Evolutionary conservation across 2,329 filamentous ascomycete genomes (phyloP).

Genomic region (Hypoxylon rubiginosum): DNA sequence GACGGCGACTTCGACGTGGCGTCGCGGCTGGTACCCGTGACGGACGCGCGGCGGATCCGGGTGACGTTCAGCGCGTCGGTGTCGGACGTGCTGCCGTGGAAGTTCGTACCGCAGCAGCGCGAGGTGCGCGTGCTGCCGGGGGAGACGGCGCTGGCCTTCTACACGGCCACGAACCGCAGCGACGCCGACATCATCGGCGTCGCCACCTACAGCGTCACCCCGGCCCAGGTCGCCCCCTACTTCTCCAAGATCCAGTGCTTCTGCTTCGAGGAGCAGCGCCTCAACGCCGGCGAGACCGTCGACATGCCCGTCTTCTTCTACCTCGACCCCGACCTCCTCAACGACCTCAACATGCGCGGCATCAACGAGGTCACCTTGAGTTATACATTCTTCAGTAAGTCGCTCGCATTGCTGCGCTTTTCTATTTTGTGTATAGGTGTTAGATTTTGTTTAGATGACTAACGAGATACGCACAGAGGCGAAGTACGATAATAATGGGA

Average conservation of each 20-base stretch:
- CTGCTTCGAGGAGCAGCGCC: constrained; percentile 96
- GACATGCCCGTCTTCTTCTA: constrained; percentile 99
- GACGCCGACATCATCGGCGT: constrained; percentile 96
- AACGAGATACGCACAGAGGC: constrained; percentile 70
- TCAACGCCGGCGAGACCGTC: constrained; percentile 95
- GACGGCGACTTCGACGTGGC: constrained; percentile 70
- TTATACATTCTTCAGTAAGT: constrained; percentile 98
- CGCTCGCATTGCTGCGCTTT: constrained; percentile 40
- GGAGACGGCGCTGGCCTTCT: constrained; percentile 97
- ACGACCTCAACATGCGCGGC: constrained; percentile 91
- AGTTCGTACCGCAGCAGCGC: constrained; percentile 95
- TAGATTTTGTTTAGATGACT: constrained; percentile 11
- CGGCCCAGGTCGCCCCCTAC: constrained; percentile 94
- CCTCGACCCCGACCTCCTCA: constrained; percentile 93
- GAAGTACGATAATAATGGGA: constrained; percentile 85
- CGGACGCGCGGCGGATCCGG: constrained; percentile 83
- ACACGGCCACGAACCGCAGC: constrained; percentile 93
- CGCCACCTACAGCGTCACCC: constrained; percentile 96
- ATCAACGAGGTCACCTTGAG: constrained; percentile 96
- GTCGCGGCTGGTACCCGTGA: constrained; percentile 83
- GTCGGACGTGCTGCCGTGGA: constrained; percentile 96
- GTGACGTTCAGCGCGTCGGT: constrained; percentile 97
- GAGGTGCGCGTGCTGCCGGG: constrained; percentile 96
- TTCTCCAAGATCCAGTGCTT: constrained; percentile 99
- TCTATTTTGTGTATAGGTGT: not conserved